Evolutionary conservation across 2,329 filamentous ascomycete species (phyloP).

Genomic region (Aspergillus ruber): DNA sequence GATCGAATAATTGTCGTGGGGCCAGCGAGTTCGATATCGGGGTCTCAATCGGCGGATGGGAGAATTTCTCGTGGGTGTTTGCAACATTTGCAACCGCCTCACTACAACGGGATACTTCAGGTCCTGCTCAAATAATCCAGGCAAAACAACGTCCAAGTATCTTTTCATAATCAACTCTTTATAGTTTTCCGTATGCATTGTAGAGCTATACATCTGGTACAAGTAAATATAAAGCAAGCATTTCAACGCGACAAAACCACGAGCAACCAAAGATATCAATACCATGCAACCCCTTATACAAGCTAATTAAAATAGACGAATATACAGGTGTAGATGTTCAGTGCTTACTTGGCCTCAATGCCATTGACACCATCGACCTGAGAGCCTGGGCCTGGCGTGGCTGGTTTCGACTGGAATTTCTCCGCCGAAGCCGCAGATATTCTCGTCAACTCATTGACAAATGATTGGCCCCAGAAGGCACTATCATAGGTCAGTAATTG

Average conservation of each 20-base stretch:
- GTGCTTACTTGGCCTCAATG: slow-evolving; percentile 4
- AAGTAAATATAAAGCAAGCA: not conserved
- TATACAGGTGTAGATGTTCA: not conserved
- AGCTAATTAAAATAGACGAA: not conserved
- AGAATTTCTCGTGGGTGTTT: slow-evolving; percentile 27
- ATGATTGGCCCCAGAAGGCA: slow-evolving; percentile 92
- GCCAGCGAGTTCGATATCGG: not conserved
- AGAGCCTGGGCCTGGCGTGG: slow-evolving; percentile 11
- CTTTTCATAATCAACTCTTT: not conserved
- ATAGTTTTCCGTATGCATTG: not conserved
- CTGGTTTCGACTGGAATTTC: slow-evolving; percentile 30
- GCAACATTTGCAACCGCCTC: slow-evolving; percentile 23
- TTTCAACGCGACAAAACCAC: not conserved
- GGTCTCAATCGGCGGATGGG: slow-evolving; percentile 1
- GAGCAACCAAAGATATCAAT: not conserved
- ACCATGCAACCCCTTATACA: not conserved
- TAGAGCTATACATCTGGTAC: not conserved
- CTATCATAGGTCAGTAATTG: slow-evolving; percentile 36
- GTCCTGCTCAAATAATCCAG: too few relatives aligned
- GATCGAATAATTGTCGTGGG: not conserved
- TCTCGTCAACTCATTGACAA: slow-evolving; percentile 71
- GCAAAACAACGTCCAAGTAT: too few relatives aligned
- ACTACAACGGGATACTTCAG: too few relatives aligned
- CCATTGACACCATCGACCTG: slow-evolving; percentile 13
- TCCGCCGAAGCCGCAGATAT: slow-evolving; percentile 43